Conservation (phyloP, 2,329 filamentous ascomycete genomes). For the Aureobasidium zeae region DNA sequence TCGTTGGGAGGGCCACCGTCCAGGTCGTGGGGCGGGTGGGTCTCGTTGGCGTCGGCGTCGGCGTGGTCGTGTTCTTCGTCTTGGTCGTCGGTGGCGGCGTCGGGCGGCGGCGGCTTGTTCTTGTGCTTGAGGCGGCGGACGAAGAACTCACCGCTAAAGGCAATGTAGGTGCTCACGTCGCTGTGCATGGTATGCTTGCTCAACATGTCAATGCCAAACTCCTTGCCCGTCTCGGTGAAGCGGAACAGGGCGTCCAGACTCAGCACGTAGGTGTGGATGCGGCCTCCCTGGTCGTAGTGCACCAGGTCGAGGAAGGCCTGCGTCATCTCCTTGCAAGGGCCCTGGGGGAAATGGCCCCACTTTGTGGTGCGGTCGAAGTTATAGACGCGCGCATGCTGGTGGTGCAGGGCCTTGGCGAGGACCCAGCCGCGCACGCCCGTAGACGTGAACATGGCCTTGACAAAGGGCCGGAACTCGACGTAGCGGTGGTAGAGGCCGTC, state of each 20-base stretch:
- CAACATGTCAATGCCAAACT: conserved; percentile 86
- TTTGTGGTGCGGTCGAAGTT: conserved; percentile 73
- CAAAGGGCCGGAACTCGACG: conserved; percentile 85
- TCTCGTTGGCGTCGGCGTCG: conserved; percentile 12
- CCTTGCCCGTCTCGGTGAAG: conserved; percentile 91
- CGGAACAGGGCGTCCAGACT: conserved; percentile 78
- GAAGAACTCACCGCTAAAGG: conserved; percentile 89
- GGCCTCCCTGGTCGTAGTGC: conserved; percentile 75
- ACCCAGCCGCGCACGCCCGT: conserved; percentile 69
- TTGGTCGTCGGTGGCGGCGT: conserved; percentile 31
- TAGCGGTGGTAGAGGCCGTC: conserved; percentile 77
- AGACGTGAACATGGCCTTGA: conserved; percentile 78
- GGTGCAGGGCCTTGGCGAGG: conserved; percentile 75
- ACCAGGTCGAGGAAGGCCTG: conserved; percentile 76
- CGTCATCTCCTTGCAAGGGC: conserved; percentile 60
- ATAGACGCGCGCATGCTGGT: conserved; percentile 83
- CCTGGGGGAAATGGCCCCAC: conserved; percentile 51
- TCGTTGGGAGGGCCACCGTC: conserved; percentile 35
- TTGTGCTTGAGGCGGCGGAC: conserved; percentile 57
- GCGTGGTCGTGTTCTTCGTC: not conserved
- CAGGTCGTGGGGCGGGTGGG: conserved; percentile 44
- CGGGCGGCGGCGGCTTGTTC: conserved; percentile 31
- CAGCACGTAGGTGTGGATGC: conserved; percentile 85
- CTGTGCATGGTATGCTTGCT: conserved; percentile 97
- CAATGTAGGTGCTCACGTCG: conserved; percentile 82